Evolutionary conservation across 768 basidiomycete species (phyloP), one percentile per base, ranked within the genome.

Genomic region (Pulveroboletus sp.): DNA sequence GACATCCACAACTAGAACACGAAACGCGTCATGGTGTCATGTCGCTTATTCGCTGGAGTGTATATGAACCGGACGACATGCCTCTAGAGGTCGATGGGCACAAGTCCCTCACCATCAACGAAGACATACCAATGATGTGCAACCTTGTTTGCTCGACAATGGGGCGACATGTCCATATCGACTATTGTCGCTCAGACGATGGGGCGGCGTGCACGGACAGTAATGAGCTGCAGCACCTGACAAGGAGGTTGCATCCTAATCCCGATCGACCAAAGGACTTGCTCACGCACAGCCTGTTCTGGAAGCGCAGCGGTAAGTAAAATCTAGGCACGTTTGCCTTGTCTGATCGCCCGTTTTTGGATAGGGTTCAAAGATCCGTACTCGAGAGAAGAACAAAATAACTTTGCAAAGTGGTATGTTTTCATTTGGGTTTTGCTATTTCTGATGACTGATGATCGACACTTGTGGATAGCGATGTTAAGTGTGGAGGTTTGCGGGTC

Each of bases 361-460:
- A 21, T 39, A 81, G 81, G 77, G 10, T 83, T 83, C 67, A 80
- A 76, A 69, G 82, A 84, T 58, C 82, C 82, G 0, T 83, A 84
- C 51, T 74, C 80, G 21, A 71, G 70, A n/a, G 79, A 81, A 36
- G 80, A 83, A 43, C 76, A 77, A 55, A 45, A 68, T 1, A 73
- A 74, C 41, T 84, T 82, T 57, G 65, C 67, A 0, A 76, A 78
- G 60, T 83, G 82, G 79, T 78, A 57, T 40, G 73, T 60, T 51
- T 36, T 4, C 8, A 1, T 26, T 30, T 15, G 2, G 2, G 1
- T 7, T 30, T 6, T 40, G 1, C 26, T 79, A 73, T 36, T 42
- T 4, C 21, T 5, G 5, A 26, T n/a, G 36, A 46, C 18, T 6
- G 6, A 40, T 0, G 4, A 10, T 32, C 50, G 39, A 53, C 21